phyloP scores from a whole-genome alignment of 129 eudicot species.

The Tanacetum coccineum region DNA sequence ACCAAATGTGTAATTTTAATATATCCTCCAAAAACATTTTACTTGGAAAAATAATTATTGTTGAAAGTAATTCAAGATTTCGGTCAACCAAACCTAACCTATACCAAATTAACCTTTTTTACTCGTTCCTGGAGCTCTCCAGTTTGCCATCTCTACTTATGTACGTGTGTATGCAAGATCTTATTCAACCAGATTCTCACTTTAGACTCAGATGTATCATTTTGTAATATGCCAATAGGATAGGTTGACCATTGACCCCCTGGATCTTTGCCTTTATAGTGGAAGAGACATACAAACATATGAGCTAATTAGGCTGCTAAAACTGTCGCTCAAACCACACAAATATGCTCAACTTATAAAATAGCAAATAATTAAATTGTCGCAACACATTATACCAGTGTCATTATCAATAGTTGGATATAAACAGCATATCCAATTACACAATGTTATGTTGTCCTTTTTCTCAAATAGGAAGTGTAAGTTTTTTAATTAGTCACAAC shows the following conservation, averaged over 20 bases:
- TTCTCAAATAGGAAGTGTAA: too few species aligned
- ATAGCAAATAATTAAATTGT: neutral
- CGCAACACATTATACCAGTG: too few species aligned
- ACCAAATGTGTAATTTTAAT: neutral
- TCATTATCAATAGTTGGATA: too few species aligned
- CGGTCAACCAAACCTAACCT: neutral
- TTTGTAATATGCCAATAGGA: slow-evolving; percentile 44
- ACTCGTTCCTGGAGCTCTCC: neutral
- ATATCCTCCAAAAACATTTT: neutral
- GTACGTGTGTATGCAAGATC: neutral
- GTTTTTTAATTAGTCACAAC: too few species aligned
- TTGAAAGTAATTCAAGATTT: neutral
- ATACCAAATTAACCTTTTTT: neutral
- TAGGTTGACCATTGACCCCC: slow-evolving; percentile 73
- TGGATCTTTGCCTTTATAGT: slow-evolving; percentile 78
- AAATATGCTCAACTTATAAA: slow-evolving; percentile 25
- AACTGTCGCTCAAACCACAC: slow-evolving; percentile 43
- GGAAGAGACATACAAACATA: slow-evolving; percentile 72
- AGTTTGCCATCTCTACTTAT: neutral
- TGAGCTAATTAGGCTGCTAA: slow-evolving; percentile 68
- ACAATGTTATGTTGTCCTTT: too few species aligned
- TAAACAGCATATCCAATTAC: too few species aligned
- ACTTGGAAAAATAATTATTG: too few species aligned
- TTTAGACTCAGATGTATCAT: neutral
- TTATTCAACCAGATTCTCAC: neutral